Evolutionary conservation across 106 monocot species (phyloP).

Genomic region (Chionographis japonica): DNA sequence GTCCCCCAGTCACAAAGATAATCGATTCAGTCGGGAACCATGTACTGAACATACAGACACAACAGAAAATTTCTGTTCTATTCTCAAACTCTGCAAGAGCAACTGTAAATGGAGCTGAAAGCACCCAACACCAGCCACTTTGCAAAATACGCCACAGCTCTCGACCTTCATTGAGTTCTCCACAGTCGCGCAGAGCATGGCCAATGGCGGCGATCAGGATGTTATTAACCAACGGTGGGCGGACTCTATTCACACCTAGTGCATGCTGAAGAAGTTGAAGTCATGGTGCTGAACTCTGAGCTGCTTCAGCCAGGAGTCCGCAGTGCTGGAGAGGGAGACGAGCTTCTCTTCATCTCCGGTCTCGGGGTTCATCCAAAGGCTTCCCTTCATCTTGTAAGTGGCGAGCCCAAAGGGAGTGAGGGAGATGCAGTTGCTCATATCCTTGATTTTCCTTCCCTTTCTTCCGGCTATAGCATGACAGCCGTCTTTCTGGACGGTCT

Average conservation of each 20-base stretch:
- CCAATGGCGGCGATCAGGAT: too few species aligned
- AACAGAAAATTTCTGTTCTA: too few species aligned
- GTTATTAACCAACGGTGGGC: too few species aligned
- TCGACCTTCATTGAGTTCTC: too few species aligned
- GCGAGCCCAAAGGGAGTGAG: conserved; percentile 28
- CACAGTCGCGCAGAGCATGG: too few species aligned
- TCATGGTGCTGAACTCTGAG: conserved; percentile 29
- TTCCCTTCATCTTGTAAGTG: conserved; percentile 25
- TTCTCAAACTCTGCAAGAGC: too few species aligned
- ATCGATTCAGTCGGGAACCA: too few species aligned
- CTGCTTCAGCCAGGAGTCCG: conserved; percentile 37
- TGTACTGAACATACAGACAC: too few species aligned
- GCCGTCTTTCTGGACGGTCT: not conserved
- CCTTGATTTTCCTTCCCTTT: not conserved
- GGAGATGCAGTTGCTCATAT: conserved; percentile 9
- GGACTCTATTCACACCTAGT: conserved; percentile 2
- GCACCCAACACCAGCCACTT: too few species aligned
- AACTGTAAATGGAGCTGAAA: too few species aligned
- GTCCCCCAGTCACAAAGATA: too few species aligned
- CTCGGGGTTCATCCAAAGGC: conserved; percentile 15
- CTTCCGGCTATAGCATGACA: not conserved
- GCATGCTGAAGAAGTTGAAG: conserved; percentile 32
- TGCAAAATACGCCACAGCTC: too few species aligned
- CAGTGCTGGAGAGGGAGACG: conserved; percentile 13
- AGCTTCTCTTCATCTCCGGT: conserved; percentile 7